Percentiles rank a stretch among this genome's conserved stretches.
These are phyloP conservation scores for Cyclostephanos invisitatus DNA, from an alignment of 108 stramenopile genomes.

Conservation along the genomic window DNA sequence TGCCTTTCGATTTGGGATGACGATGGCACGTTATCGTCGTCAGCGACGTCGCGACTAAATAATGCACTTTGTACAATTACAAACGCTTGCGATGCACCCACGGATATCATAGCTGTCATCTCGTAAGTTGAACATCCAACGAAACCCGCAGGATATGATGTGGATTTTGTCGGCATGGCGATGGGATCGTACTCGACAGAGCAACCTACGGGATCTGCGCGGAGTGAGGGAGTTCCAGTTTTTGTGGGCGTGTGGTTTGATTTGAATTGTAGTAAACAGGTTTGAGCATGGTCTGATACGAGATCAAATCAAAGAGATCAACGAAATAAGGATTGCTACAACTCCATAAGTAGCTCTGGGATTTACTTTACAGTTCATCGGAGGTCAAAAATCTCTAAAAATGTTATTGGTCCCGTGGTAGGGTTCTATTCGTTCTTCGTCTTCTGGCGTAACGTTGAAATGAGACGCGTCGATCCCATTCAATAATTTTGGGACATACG, in stretches of 20 bases:
- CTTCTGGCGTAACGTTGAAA: conserved; percentile 30
- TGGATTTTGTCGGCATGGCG: conserved; percentile 57
- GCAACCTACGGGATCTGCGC: conserved; percentile 38
- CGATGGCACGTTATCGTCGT: not conserved
- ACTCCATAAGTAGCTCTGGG: not conserved
- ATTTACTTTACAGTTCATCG: not conserved
- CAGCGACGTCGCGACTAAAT: not conserved
- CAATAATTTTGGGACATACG: conserved; percentile 39
- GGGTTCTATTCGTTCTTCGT: conserved; percentile 16
- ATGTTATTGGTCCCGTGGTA: conserved; percentile 23
- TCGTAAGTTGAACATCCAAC: conserved; percentile 27
- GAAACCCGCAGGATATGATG: conserved; percentile 22
- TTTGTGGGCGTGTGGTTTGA: conserved; percentile 18
- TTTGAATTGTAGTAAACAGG: conserved; percentile 1
- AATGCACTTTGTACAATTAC: conserved; percentile 30
- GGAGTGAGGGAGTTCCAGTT: conserved; percentile 57
- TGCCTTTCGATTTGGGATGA: conserved; percentile 33
- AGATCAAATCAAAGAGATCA: not conserved
- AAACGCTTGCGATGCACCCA: conserved; percentile 63
- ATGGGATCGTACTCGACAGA: conserved; percentile 57
- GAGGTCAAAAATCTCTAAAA: conserved; percentile 36
- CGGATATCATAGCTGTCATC: conserved; percentile 64
- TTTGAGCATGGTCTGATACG: not conserved
- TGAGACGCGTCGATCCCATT: conserved; percentile 36
- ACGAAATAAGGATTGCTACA: too few relatives aligned